Percentiles rank a stretch among this genome's conserved stretches.
Evolutionary conservation across 2,329 filamentous ascomycete species (phyloP).

Genomic region (Xylariaceae sp.): DNA sequence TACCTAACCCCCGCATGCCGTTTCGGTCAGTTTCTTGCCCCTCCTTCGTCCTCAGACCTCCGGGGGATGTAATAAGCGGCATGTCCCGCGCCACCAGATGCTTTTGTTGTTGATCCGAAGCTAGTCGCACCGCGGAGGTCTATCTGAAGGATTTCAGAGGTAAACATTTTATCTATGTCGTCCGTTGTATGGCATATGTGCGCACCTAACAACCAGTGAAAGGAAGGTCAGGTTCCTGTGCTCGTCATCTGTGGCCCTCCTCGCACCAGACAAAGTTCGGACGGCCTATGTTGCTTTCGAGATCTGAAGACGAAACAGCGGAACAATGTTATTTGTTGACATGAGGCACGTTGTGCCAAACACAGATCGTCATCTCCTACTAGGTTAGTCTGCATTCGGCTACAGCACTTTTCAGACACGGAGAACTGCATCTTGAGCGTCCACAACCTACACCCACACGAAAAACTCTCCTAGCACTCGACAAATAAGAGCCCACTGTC

Average conservation of each 20-base stretch:
- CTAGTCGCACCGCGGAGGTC: slow-evolving; percentile 9
- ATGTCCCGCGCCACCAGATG: slow-evolving; percentile 11
- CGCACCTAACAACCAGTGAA: too few relatives aligned
- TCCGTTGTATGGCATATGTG: too few relatives aligned
- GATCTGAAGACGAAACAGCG: too few relatives aligned
- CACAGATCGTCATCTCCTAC: slow-evolving; percentile 11
- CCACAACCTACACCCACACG: too few relatives aligned
- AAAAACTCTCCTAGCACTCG: slow-evolving; percentile 13
- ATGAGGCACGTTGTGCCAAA: slow-evolving; percentile 12
- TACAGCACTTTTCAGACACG: slow-evolving; percentile 8
- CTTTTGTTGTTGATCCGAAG: slow-evolving; percentile 2
- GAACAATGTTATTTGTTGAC: slow-evolving; percentile 17
- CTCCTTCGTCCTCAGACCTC: slow-evolving; percentile 5
- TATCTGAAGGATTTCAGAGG: slow-evolving; percentile 8
- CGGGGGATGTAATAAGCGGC: slow-evolving; percentile 7
- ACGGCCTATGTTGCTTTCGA: too few relatives aligned
- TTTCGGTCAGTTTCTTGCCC: neutral
- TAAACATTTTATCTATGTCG: slow-evolving; percentile 1
- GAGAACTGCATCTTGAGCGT: slow-evolving; percentile 19
- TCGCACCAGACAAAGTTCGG: too few relatives aligned
- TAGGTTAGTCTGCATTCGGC: slow-evolving; percentile 16
- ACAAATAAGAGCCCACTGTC: slow-evolving; percentile 16
- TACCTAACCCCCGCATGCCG: neutral
- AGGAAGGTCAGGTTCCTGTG: too few relatives aligned
- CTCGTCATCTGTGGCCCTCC: too few relatives aligned